Evolutionary conservation across 2,329 filamentous ascomycete species (phyloP).

Genomic region (Talaromyces sp.): DNA sequence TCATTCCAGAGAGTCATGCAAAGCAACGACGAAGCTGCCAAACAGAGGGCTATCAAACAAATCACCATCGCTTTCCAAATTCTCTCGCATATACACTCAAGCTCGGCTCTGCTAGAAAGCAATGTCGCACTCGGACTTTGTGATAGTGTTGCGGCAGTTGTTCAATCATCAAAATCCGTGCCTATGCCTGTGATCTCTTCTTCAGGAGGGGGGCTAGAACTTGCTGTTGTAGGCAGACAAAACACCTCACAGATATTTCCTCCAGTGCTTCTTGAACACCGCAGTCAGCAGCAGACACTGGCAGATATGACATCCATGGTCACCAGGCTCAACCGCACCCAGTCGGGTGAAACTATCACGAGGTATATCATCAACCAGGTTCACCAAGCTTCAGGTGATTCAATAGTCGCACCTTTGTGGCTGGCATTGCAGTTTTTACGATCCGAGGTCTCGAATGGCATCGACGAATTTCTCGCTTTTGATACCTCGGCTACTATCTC

Average conservation of each 20-base stretch:
- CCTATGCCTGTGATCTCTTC: slow-evolving; percentile 32
- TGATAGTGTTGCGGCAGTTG: slow-evolving; percentile 64
- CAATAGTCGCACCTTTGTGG: slow-evolving; percentile 74
- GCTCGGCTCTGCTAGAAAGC: slow-evolving; percentile 66
- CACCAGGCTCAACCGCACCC: slow-evolving; percentile 53
- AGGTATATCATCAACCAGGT: slow-evolving; percentile 65
- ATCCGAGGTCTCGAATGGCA: slow-evolving; percentile 51
- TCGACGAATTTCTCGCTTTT: slow-evolving; percentile 68
- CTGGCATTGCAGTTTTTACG: slow-evolving; percentile 69
- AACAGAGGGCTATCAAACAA: slow-evolving; percentile 69
- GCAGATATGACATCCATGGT: slow-evolving; percentile 60
- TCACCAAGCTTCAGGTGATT: slow-evolving; percentile 57
- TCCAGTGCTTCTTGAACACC: slow-evolving; percentile 61
- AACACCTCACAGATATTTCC: slow-evolving; percentile 49
- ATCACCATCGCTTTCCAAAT: slow-evolving; percentile 72
- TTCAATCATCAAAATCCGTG: slow-evolving; percentile 37
- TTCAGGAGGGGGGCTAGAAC: slow-evolving; percentile 25
- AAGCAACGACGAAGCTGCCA: slow-evolving; percentile 74
- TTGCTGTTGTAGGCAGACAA: slow-evolving; percentile 30
- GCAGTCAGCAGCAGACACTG: slow-evolving; percentile 67
- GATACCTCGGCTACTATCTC: slow-evolving; percentile 30
- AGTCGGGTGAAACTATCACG: slow-evolving; percentile 53
- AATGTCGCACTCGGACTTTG: slow-evolving; percentile 67
- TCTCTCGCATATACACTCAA: slow-evolving; percentile 61
- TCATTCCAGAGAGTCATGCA: slow-evolving; percentile 82